Evolutionary conservation across 495 filamentous ascomycete genomes (phyloP).

Genomic region (Penicillium soppii): DNA sequence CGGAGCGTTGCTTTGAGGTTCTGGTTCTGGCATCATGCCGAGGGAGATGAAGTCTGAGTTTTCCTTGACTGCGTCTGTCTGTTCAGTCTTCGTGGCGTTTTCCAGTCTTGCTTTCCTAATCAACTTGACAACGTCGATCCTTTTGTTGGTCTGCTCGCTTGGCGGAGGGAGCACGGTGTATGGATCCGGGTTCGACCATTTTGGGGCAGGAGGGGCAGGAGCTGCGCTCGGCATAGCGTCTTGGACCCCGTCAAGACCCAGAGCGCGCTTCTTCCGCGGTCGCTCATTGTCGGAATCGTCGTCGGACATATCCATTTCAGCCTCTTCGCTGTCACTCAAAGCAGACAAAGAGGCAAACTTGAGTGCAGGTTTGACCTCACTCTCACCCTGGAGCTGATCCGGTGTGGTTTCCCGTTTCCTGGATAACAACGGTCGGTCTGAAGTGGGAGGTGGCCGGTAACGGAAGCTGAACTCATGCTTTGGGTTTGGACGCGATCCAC

Average conservation of each 20-base stretch:
- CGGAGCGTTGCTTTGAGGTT: slow-evolving; percentile 25
- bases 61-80: slow-evolving; percentile 54
- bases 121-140: slow-evolving; percentile 78
- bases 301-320: slow-evolving; percentile 61
- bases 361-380: slow-evolving; percentile 25
- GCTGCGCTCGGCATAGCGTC: slow-evolving; percentile 16
- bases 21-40: slow-evolving; percentile 56
- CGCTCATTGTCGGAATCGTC: slow-evolving; percentile 44
- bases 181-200: slow-evolving; percentile 93
- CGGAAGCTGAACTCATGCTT: slow-evolving; percentile 49
- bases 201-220: slow-evolving; percentile 49
- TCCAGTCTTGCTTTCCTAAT: slow-evolving; percentile 79
- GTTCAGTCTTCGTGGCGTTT: slow-evolving; percentile 31
- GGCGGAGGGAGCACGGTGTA: slow-evolving; percentile 80
- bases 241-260: slow-evolving; percentile 44
- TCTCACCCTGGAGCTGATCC: slow-evolving; percentile 32
- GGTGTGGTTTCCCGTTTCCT: slow-evolving; percentile 36
- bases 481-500: slow-evolving; percentile 21
- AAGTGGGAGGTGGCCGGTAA: slow-evolving; percentile 32
- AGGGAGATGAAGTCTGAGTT: slow-evolving; percentile 86
- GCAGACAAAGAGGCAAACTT: slow-evolving; percentile 54
- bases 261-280: slow-evolving; percentile 50
- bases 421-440: slow-evolving; percentile 48
- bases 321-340: slow-evolving; percentile 71
- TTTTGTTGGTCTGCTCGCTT: slow-evolving; percentile 61